These are phyloP conservation scores for Protomyces lactucae-debilis DNA, from an alignment of 1,139 yeast genomes.

Conservation along the genomic window DNA sequence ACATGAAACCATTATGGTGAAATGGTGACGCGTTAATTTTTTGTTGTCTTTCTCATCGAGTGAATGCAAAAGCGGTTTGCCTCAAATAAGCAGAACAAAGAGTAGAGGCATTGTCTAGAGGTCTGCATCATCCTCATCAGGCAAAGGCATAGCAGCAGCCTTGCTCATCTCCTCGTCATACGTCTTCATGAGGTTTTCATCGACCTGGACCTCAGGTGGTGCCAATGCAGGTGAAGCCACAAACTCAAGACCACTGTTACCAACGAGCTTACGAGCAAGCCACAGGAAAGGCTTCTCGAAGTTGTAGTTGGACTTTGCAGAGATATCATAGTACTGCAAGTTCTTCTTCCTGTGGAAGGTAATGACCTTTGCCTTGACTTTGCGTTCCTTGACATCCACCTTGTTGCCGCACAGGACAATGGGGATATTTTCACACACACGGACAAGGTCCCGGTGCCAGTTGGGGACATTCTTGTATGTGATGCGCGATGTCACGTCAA, in stretches of 20 bases:
- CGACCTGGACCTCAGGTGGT: conserved; percentile 99
- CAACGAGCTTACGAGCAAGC: conserved; percentile 99
- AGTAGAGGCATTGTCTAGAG: conserved; percentile 49
- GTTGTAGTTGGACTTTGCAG: conserved; percentile 99
- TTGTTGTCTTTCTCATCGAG: too few species aligned
- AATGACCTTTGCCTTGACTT: conserved; percentile 99
- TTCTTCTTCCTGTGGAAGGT: conserved; percentile 98
- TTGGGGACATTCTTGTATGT: conserved; percentile 99
- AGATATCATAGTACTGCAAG: conserved; percentile 98
- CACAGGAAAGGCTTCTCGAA: conserved; percentile 99
- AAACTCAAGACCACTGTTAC: conserved; percentile 95
- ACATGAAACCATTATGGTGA: not conserved
- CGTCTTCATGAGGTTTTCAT: conserved; percentile 91
- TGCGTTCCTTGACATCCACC: conserved; percentile 99
- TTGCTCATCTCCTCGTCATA: conserved; percentile 99
- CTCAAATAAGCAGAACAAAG: not conserved
- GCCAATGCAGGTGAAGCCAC: conserved; percentile 99
- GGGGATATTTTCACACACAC: conserved; percentile 99
- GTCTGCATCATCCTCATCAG: conserved; percentile 99
- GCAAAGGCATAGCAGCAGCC: conserved; percentile 99
- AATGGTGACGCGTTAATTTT: not conserved
- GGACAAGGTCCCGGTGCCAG: conserved; percentile 93
- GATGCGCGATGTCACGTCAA: conserved; percentile 98
- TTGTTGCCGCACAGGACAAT: conserved; percentile 99
- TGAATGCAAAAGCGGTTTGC: too few species aligned